Evolutionary conservation across 805 yeast species (phyloP).

Genomic region (Cyberlindnera mississippiensis): DNA sequence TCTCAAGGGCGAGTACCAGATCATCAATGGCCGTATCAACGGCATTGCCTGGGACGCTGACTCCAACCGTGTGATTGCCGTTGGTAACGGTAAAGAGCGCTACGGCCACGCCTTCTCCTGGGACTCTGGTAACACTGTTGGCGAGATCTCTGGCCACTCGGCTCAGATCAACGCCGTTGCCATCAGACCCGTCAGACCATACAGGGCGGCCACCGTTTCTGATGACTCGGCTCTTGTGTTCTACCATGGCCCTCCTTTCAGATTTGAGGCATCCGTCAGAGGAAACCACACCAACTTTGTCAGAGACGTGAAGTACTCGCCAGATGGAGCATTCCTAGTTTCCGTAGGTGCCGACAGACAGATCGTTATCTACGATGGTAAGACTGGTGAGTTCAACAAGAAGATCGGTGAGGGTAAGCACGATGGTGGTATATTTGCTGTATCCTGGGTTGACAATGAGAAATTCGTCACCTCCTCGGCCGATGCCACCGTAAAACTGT

Average conservation of each 20-base stretch:
- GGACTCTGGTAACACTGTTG: slow-evolving; percentile 96
- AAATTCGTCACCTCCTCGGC: slow-evolving; percentile 79
- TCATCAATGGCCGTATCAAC: slow-evolving; percentile 75
- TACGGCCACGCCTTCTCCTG: slow-evolving; percentile 90
- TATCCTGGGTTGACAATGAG: slow-evolving; percentile 63
- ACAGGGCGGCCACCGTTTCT: slow-evolving; percentile 87
- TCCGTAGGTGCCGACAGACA: slow-evolving; percentile 84
- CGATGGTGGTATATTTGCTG: slow-evolving; percentile 75
- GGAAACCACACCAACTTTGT: slow-evolving; percentile 75
- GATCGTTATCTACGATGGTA: slow-evolving; percentile 79
- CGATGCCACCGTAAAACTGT: slow-evolving; percentile 67
- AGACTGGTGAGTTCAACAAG: slow-evolving; percentile 68
- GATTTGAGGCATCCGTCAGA: slow-evolving; percentile 68
- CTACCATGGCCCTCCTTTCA: slow-evolving; percentile 91
- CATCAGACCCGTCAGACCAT: slow-evolving; percentile 79
- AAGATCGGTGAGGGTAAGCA: slow-evolving; percentile 50
- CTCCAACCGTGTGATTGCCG: slow-evolving; percentile 80
- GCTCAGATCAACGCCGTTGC: slow-evolving; percentile 79
- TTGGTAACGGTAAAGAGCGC: slow-evolving; percentile 89
- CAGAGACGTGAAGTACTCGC: slow-evolving; percentile 77
- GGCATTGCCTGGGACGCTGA: slow-evolving; percentile 94
- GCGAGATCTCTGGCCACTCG: slow-evolving; percentile 92
- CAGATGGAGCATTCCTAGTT: slow-evolving; percentile 69
- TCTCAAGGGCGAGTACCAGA: slow-evolving; percentile 75
- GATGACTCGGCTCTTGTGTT: slow-evolving; percentile 86